Evolutionary conservation across 352 stramenopile genomes (phyloP).

Genomic region (Pythium monospermum): DNA sequence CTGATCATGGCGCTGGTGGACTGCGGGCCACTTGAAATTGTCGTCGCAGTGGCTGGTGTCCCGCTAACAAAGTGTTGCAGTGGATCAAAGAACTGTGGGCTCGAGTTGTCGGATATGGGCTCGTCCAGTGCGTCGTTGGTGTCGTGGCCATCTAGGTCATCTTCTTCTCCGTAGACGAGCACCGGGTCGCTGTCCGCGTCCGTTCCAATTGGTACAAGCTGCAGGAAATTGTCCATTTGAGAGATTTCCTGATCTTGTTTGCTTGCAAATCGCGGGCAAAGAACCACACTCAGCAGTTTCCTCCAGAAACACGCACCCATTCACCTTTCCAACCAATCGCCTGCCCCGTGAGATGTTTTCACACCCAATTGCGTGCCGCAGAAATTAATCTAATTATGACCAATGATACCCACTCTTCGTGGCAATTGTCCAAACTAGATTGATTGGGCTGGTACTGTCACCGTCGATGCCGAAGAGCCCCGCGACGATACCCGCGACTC

Average conservation of each 20-base stretch:
- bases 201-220: slow-evolving; percentile 37
- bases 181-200: slow-evolving; percentile 31
- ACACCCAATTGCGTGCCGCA: too few relatives aligned
- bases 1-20: neutral
- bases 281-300: too few relatives aligned
- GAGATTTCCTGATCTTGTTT: too few relatives aligned
- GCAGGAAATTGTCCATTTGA: slow-evolving; percentile 59
- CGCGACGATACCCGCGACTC: slow-evolving; percentile 39
- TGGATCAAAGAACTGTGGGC: slow-evolving; percentile 16
- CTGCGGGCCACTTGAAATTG: neutral
- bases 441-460: too few relatives aligned
- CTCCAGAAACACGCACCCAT: too few relatives aligned
- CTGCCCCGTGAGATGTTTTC: too few relatives aligned
- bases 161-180: slow-evolving; percentile 43
- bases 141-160: slow-evolving; percentile 34
- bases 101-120: slow-evolving; percentile 11
- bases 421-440: too few relatives aligned
- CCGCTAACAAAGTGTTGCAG: slow-evolving; percentile 3
- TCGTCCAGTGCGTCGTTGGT: slow-evolving; percentile 26
- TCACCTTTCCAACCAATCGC: too few relatives aligned
- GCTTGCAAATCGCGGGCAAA: too few relatives aligned
- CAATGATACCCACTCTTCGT: too few relatives aligned
- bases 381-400: too few relatives aligned
- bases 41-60: neutral
- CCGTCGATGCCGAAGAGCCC: slow-evolving; percentile 52